These are phyloP conservation scores for Daldinia eschscholtzii DNA, from an alignment of 2,329 filamentous ascomycete genomes.

Conservation along the genomic window DNA sequence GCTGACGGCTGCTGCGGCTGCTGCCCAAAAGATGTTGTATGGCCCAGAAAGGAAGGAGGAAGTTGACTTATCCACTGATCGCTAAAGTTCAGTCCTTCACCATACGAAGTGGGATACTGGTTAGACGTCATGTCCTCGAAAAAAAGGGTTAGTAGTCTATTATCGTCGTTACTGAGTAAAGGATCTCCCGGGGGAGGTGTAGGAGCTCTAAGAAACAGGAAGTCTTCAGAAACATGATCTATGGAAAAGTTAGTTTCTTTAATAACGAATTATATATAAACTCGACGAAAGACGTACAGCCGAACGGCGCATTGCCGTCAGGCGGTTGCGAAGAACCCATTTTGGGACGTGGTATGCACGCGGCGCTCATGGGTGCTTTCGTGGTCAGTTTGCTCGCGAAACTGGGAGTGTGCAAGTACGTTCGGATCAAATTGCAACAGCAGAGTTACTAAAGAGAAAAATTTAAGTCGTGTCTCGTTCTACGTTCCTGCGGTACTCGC, in stretches of 20 bases:
- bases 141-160: constrained; percentile 68
- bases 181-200: constrained; percentile 74
- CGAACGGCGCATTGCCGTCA: constrained; percentile 72
- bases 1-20: constrained; percentile 56
- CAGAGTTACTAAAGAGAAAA: constrained; percentile 7
- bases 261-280: constrained; percentile 14
- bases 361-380: constrained; percentile 67
- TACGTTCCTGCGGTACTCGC: constrained; percentile 24
- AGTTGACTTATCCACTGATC: constrained; percentile 67
- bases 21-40: constrained; percentile 72
- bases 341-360: constrained; percentile 63
- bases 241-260: constrained; percentile 30
- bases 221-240: constrained; percentile 46
- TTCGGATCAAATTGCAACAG: constrained; percentile 18
- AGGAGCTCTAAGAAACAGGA: constrained; percentile 65
- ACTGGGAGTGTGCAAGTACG: constrained; percentile 20
- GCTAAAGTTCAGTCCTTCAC: constrained; percentile 64
- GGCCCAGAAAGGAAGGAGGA: constrained; percentile 75
- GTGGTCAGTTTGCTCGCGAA: constrained; percentile 29
- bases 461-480: constrained; percentile 24
- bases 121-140: constrained; percentile 67
- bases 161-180: constrained; percentile 73
- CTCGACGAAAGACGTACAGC: constrained; percentile 66
- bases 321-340: constrained; percentile 72
- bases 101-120: constrained; percentile 64